Evolutionary conservation across 257 asterid genomes (phyloP).

Genomic region (Capsicum rhomboideum): DNA sequence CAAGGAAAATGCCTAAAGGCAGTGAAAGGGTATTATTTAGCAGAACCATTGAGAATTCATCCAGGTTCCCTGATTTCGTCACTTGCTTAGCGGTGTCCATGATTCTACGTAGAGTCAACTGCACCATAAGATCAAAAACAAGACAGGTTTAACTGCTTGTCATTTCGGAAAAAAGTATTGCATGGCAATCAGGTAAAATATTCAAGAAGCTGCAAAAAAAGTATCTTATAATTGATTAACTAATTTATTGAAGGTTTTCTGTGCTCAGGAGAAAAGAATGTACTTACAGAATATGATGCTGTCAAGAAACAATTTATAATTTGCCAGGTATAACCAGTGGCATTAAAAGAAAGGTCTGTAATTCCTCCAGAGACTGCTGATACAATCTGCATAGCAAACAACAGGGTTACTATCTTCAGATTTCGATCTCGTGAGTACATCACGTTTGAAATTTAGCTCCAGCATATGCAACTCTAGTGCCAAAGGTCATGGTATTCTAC

Average conservation of each 20-base stretch:
- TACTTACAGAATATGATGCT: constrained; percentile 90
- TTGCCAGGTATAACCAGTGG: constrained; percentile 90
- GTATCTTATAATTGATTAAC: too few species aligned
- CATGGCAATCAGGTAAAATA: background rate
- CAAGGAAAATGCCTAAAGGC: constrained; percentile 65
- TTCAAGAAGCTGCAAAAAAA: too few species aligned
- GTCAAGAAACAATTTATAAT: constrained; percentile 81
- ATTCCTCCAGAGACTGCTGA: constrained; percentile 95
- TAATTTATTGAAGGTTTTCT: too few species aligned
- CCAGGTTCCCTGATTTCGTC: constrained; percentile 73
- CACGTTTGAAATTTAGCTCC: background rate
- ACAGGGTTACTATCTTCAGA: background rate
- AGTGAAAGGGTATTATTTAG: constrained; percentile 79
- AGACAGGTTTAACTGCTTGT: background rate
- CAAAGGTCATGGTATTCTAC: background rate
- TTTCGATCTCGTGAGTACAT: background rate
- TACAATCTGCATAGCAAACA: constrained; percentile 48
- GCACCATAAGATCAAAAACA: constrained; percentile 9
- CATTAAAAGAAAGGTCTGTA: constrained; percentile 79
- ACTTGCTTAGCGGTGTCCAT: constrained; percentile 93
- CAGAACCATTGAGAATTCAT: constrained; percentile 91
- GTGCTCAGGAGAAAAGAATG: background rate
- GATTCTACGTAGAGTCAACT: constrained; percentile 78
- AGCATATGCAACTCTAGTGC: background rate
- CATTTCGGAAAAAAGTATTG: background rate